phyloP scores from a whole-genome alignment of 2,329 filamentous ascomycete genomes.

The Aspergillus viridinutans region DNA sequence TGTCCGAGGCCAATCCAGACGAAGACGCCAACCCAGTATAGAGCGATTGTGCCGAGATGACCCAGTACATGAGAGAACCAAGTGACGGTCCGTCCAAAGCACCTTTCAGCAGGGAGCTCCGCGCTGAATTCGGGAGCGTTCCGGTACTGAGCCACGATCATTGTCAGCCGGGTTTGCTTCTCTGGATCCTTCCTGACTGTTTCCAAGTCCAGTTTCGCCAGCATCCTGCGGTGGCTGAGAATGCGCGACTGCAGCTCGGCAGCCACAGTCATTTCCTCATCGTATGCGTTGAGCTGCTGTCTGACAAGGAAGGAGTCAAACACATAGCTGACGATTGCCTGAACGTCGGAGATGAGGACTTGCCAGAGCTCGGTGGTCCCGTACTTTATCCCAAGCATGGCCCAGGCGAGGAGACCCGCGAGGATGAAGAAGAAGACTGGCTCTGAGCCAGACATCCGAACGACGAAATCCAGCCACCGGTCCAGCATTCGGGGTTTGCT shows the following conservation, averaged over 20 bases:
- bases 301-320: constrained; percentile 27
- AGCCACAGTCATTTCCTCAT: constrained; percentile 8
- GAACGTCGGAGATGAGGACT: constrained; percentile 23
- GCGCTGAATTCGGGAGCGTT: constrained; percentile 10
- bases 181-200: not conserved
- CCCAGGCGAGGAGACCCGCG: constrained; percentile 22
- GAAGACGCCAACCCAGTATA: constrained; percentile 1
- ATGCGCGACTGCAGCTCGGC: constrained; percentile 9
- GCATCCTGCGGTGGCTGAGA: constrained; percentile 7
- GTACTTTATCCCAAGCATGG: constrained; percentile 22
- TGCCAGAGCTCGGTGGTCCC: constrained; percentile 18
- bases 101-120: constrained; percentile 26
- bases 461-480: constrained; percentile 20
- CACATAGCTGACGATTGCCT: constrained; percentile 24
- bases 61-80: not conserved
- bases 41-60: not conserved
- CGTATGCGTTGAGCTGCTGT: constrained; percentile 20
- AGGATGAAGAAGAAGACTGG: constrained; percentile 27
- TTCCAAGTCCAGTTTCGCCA: not conserved
- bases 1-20: constrained; percentile 3
- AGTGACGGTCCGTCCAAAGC: not conserved
- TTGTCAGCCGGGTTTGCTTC: not conserved
- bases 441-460: constrained; percentile 21
- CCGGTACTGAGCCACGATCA: not conserved
- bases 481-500: constrained; percentile 2